Evolutionary conservation across 2,329 filamentous ascomycete species (phyloP).

Genomic region (Alternaria sp.): DNA sequence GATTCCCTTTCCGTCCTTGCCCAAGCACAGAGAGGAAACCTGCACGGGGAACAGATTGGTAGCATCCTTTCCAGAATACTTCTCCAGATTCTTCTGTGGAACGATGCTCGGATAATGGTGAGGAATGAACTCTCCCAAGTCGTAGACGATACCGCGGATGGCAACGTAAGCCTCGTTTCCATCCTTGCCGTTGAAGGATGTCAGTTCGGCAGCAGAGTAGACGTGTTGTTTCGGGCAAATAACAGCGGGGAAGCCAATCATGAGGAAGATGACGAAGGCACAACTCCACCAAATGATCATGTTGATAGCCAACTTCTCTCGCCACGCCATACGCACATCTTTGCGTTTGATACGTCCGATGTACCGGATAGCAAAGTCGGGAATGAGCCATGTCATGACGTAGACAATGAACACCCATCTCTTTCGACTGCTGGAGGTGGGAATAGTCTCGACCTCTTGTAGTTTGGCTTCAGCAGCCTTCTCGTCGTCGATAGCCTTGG

Average conservation of each 20-base stretch:
- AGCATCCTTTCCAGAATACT: slow-evolving; percentile 88
- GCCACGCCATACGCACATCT: slow-evolving; percentile 90
- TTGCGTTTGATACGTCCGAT: slow-evolving; percentile 88
- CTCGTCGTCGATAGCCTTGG: slow-evolving; percentile 92
- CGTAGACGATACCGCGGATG: slow-evolving; percentile 88
- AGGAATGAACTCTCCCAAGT: slow-evolving; percentile 75
- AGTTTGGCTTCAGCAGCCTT: slow-evolving; percentile 90
- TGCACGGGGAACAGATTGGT: slow-evolving; percentile 90
- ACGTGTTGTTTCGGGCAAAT: slow-evolving; percentile 94
- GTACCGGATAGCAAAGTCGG: slow-evolving; percentile 79
- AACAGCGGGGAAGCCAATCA: slow-evolving; percentile 82
- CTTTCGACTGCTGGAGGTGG: slow-evolving; percentile 79
- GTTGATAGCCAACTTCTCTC: slow-evolving; percentile 98
- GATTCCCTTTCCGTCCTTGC: slow-evolving; percentile 67
- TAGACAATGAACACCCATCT: slow-evolving; percentile 89
- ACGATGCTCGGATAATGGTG: slow-evolving; percentile 77
- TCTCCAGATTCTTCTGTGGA: slow-evolving; percentile 67
- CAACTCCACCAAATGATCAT: slow-evolving; percentile 94
- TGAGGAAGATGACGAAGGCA: slow-evolving; percentile 80
- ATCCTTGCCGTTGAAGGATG: slow-evolving; percentile 73
- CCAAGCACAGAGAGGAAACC: slow-evolving; percentile 88
- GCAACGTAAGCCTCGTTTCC: slow-evolving; percentile 71
- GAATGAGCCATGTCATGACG: slow-evolving; percentile 82
- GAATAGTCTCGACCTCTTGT: slow-evolving; percentile 86
- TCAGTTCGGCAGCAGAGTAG: slow-evolving; percentile 78